Percentiles rank a stretch among this genome's conserved stretches.
phyloP scores from a whole-genome alignment of 345 rosid species.

The Iberis pinnata region DNA sequence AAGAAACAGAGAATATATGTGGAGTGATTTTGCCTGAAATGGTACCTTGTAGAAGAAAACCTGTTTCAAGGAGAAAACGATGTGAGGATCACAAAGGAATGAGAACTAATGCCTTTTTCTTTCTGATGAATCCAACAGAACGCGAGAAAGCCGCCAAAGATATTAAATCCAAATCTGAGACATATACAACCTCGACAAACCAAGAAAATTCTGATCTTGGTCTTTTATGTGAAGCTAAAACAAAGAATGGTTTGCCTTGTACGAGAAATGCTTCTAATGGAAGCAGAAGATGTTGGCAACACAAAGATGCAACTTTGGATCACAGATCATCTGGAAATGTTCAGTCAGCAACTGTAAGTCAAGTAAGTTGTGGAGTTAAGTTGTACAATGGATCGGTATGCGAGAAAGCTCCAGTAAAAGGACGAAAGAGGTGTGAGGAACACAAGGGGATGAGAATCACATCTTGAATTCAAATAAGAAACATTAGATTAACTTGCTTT shows the following conservation, averaged over 20 bases:
- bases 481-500: conserved; percentile 8
- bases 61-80: conserved; percentile 45
- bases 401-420: conserved; percentile 25
- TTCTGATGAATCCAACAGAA: conserved; percentile 19
- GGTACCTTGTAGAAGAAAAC: conserved; percentile 37
- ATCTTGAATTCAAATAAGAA: conserved; percentile 12
- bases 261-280: conserved; percentile 18
- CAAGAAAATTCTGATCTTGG: not conserved
- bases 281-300: conserved; percentile 32
- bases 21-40: conserved; percentile 51
- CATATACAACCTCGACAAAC: conserved; percentile 1
- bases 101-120: conserved; percentile 35
- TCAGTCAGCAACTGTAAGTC: conserved; percentile 11
- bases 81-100: conserved; percentile 62
- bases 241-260: conserved; percentile 29
- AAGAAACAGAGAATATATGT: conserved; percentile 30
- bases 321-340: conserved; percentile 15
- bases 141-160: not conserved
- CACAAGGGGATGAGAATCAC: conserved; percentile 35
- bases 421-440: conserved; percentile 29
- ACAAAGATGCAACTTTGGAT: conserved; percentile 16
- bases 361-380: conserved; percentile 24
- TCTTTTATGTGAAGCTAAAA: conserved; percentile 24
- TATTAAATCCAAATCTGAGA: conserved; percentile 1
- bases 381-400: conserved; percentile 25